These are phyloP conservation scores for Diplodia seriata DNA, from an alignment of 2,329 filamentous ascomycete species.

Conservation along the genomic window DNA sequence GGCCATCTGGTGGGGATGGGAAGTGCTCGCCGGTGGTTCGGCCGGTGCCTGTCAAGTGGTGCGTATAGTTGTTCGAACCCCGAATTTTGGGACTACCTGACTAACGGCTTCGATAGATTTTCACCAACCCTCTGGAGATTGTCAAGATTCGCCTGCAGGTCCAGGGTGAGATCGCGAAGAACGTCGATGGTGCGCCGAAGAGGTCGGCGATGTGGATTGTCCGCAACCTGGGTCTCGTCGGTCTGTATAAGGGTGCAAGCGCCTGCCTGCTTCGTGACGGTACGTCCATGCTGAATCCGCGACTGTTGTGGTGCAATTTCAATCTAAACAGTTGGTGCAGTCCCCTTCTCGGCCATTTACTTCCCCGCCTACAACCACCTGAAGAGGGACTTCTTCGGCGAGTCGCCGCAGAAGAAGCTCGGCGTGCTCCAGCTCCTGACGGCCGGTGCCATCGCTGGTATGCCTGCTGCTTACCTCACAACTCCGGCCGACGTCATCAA, in stretches of 20 bases:
- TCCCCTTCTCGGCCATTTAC: constrained; percentile 98
- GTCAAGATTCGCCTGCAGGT: constrained; percentile 99
- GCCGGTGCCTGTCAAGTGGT: constrained; percentile 97
- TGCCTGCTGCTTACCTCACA: constrained; percentile 77
- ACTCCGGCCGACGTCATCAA: constrained; percentile 99
- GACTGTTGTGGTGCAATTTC: no score
- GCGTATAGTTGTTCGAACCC: constrained; percentile 53
- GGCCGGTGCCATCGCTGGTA: constrained; percentile 81
- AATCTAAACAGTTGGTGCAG: constrained; percentile 45
- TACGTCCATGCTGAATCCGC: constrained; percentile 34
- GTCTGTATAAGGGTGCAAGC: constrained; percentile 94
- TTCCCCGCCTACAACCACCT: constrained; percentile 96
- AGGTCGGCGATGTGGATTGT: constrained; percentile 98
- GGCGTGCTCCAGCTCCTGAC: constrained; percentile 90
- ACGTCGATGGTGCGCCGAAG: constrained; percentile 78
- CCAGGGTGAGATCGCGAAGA: constrained; percentile 94
- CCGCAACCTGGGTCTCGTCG: constrained; percentile 88
- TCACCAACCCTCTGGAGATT: constrained; percentile 97
- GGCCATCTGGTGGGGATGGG: constrained; percentile 72
- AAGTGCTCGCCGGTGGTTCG: constrained; percentile 85
- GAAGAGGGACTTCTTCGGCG: constrained; percentile 93
- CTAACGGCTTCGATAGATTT: constrained; percentile 65
- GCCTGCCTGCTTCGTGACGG: constrained; percentile 89
- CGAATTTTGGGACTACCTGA: constrained; percentile 32
- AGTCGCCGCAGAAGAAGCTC: constrained; percentile 84